A percentile compares a stretch with the other conserved stretches of the same genome.
Evolutionary conservation across 805 yeast genomes (phyloP).

Genomic region (Candida railenensis): DNA sequence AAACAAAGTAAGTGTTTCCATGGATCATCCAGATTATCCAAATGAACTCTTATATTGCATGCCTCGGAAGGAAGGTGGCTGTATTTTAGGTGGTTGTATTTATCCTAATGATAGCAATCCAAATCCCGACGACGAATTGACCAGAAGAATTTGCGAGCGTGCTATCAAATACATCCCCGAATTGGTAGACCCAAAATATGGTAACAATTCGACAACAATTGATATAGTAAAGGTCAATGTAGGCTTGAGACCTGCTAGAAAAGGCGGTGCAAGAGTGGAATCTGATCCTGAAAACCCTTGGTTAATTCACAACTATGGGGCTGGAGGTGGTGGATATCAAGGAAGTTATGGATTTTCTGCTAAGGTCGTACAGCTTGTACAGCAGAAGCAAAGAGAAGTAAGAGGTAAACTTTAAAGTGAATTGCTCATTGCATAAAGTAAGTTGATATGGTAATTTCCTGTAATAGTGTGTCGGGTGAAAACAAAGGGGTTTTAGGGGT

Average conservation of each 20-base stretch:
- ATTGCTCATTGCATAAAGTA: too few relatives aligned
- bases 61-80: conserved; percentile 77
- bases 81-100: conserved; percentile 60
- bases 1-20: conserved; percentile 30
- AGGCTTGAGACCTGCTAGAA: conserved; percentile 40
- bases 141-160: conserved; percentile 45
- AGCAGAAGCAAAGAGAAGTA: conserved; percentile 9
- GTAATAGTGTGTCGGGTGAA: too few relatives aligned
- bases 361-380: conserved; percentile 39
- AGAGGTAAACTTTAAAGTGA: neutral
- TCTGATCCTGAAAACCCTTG: conserved; percentile 23
- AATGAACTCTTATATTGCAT: conserved; percentile 56
- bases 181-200: conserved; percentile 25
- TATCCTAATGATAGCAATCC: conserved; percentile 12
- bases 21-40: conserved; percentile 24
- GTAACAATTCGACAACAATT: conserved; percentile 24
- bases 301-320: conserved; percentile 67
- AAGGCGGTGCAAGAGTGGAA: conserved; percentile 35
- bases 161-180: conserved; percentile 45
- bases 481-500: too few relatives aligned
- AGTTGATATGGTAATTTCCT: too few relatives aligned
- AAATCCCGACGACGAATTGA: conserved; percentile 40
- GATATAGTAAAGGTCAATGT: conserved; percentile 32
- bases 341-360: conserved; percentile 63
- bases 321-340: conserved; percentile 79